phyloP scores from a whole-genome alignment of 768 basidiomycete genomes.

The Tulasnella sp. region DNA sequence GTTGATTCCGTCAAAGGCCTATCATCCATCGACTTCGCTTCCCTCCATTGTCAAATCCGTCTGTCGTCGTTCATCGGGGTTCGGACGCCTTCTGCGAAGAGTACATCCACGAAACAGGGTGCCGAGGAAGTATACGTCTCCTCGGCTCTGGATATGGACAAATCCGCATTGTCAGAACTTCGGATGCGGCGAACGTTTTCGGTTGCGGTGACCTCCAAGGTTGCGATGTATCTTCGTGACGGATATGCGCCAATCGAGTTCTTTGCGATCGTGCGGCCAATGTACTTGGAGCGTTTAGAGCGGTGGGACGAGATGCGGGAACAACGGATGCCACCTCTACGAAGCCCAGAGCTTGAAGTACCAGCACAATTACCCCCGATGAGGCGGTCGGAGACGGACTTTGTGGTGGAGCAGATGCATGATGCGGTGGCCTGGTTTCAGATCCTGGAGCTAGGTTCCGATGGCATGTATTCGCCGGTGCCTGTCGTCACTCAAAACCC shows the following conservation, averaged over 20 bases:
- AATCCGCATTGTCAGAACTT: conserved; percentile 59
- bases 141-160: conserved; percentile 56
- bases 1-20: conserved; percentile 83
- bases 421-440: conserved; percentile 85
- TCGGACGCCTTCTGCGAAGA: conserved; percentile 57
- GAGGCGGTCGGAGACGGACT: conserved; percentile 88
- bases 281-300: conserved; percentile 79
- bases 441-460: conserved; percentile 72
- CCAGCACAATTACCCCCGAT: conserved; percentile 36
- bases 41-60: conserved; percentile 76
- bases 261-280: conserved; percentile 68
- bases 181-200: conserved; percentile 76
- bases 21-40: conserved; percentile 78
- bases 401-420: conserved; percentile 74
- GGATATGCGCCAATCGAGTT: conserved; percentile 83
- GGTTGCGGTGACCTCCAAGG: conserved; percentile 59
- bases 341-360: conserved; percentile 25
- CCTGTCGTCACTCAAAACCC: conserved; percentile 63
- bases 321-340: conserved; percentile 31
- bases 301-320: conserved; percentile 92
- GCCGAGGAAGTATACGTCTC: conserved; percentile 80
- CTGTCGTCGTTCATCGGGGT: conserved; percentile 77
- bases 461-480: conserved; percentile 73
- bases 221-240: conserved; percentile 54
- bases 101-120: conserved; percentile 64